These are phyloP conservation scores for Hsuehochloa calcarea DNA, from an alignment of 176 grass and related monocot genomes.

Conservation along the genomic window DNA sequence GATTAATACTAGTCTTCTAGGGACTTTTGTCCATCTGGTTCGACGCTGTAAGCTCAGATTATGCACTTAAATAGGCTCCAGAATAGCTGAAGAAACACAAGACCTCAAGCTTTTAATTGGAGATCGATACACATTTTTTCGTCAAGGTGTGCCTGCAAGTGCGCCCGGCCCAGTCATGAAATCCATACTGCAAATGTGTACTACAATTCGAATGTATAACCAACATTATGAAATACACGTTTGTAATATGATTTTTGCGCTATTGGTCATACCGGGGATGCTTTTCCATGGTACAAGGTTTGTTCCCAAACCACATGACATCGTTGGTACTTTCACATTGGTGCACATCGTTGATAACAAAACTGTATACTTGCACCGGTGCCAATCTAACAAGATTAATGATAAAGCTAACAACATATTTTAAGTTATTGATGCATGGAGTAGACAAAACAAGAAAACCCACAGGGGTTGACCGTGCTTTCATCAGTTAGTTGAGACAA, in stretches of 20 bases:
- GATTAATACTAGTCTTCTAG: neutral
- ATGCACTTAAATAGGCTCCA: neutral
- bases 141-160: neutral
- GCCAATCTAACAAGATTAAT: conserved; percentile 20
- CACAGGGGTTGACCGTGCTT: neutral
- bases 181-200: neutral
- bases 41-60: neutral
- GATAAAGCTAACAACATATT: neutral
- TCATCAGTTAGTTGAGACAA: conserved; percentile 10
- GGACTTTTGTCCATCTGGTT: neutral
- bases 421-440: conserved; percentile 22
- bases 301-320: neutral
- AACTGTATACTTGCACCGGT: conserved; percentile 30
- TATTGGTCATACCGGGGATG: neutral
- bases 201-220: neutral
- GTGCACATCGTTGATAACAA: neutral
- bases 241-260: neutral
- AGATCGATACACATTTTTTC: neutral
- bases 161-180: neutral
- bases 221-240: neutral
- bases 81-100: neutral
- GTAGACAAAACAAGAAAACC: conserved; percentile 23
- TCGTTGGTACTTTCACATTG: neutral
- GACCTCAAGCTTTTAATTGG: neutral
- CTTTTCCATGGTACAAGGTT: neutral